phyloP scores from a whole-genome alignment of 2,329 filamentous ascomycete genomes.

The Aspergillus ochraceus region DNA sequence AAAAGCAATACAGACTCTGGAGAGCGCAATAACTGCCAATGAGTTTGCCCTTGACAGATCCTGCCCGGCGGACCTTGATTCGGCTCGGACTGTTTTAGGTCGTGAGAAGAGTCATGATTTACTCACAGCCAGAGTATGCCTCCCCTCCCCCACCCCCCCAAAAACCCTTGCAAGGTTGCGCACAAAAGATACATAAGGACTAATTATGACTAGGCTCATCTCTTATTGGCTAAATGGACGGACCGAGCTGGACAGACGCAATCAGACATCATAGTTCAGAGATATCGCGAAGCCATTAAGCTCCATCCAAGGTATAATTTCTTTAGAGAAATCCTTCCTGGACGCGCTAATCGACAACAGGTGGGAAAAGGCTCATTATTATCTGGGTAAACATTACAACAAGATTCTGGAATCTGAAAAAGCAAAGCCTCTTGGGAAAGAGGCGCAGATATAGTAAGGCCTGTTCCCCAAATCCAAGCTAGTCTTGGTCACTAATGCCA shows the following conservation, averaged over 20 bases:
- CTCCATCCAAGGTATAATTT: constrained; percentile 35
- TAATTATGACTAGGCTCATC: constrained; percentile 60
- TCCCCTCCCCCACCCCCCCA: not conserved
- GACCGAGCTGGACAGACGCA: constrained; percentile 93
- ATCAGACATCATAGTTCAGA: constrained; percentile 72
- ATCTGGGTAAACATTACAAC: constrained; percentile 94
- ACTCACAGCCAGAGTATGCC: constrained; percentile 44
- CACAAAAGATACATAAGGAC: not conserved
- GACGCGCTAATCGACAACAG: constrained; percentile 35
- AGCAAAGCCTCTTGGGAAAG: constrained; percentile 70
- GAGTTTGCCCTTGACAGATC: constrained; percentile 62
- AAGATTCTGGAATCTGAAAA: constrained; percentile 92
- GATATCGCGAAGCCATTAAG: constrained; percentile 73
- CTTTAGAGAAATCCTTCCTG: not conserved
- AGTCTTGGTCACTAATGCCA: constrained; percentile 15
- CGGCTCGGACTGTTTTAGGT: constrained; percentile 39
- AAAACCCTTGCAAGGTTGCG: too few species aligned
- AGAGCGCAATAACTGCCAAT: constrained; percentile 79
- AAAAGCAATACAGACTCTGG: constrained; percentile 89
- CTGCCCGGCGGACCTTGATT: constrained; percentile 33
- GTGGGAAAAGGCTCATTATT: constrained; percentile 98
- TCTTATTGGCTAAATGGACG: constrained; percentile 94
- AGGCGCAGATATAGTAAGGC: constrained; percentile 66
- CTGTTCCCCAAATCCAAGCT: not conserved
- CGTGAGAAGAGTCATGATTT: constrained; percentile 53